Evolutionary conservation across 2,329 filamentous ascomycete genomes (phyloP).

Genomic region (Gaeumannomyces sp.): DNA sequence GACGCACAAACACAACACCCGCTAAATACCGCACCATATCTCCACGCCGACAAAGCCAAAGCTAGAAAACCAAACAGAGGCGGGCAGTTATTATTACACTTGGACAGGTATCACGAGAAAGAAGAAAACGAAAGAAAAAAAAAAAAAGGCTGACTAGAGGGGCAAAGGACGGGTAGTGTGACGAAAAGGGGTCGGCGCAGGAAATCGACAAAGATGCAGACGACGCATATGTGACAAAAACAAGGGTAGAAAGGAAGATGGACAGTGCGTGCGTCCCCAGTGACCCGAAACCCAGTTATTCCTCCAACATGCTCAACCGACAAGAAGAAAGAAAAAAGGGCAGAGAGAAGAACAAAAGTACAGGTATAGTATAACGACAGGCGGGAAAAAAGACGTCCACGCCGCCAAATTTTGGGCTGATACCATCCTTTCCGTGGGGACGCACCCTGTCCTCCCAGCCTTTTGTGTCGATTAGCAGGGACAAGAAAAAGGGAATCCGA

Average conservation of each 20-base stretch:
- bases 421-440: neutral
- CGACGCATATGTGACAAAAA: too few relatives aligned
- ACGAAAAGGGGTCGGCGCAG: neutral
- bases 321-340: neutral
- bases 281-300: too few relatives aligned
- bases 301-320: too few relatives aligned
- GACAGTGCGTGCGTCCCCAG: too few relatives aligned
- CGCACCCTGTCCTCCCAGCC: neutral
- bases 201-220: too few relatives aligned
- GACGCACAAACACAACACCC: too few relatives aligned
- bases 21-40: neutral
- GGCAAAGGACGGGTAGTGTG: neutral
- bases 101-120: neutral
- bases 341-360: neutral
- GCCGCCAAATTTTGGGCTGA: too few relatives aligned
- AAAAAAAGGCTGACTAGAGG: neutral
- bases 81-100: neutral
- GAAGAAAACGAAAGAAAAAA: neutral
- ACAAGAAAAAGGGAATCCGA: too few relatives aligned
- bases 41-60: neutral
- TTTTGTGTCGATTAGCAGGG: too few relatives aligned
- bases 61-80: neutral
- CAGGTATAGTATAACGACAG: neutral
- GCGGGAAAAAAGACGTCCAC: neutral
- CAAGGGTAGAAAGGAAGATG: too few relatives aligned